These are phyloP conservation scores for Poa pratensis DNA, from an alignment of 176 grass and related monocot species.

Conservation along the genomic window DNA sequence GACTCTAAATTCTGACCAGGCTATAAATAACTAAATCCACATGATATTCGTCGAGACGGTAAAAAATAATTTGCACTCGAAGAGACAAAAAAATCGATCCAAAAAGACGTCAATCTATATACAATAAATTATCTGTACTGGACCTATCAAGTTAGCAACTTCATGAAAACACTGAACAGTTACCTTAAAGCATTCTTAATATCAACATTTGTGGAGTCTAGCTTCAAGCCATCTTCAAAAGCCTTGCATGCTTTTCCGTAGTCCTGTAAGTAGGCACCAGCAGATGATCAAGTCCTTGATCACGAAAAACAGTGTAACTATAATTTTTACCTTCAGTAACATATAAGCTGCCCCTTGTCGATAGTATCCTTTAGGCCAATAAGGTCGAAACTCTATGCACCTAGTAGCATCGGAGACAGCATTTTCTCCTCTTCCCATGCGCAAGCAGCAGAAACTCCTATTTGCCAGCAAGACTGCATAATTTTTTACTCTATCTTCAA, in stretches of 20 bases:
- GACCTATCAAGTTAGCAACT: not conserved
- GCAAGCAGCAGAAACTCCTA: not conserved
- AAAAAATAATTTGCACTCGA: no score
- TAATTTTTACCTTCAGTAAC: not conserved
- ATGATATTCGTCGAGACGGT: no score
- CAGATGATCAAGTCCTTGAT: not conserved
- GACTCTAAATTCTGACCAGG: no score
- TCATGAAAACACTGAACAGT: not conserved
- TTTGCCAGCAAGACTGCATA: not conserved
- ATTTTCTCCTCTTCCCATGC: not conserved
- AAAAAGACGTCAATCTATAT: not conserved
- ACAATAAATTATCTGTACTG: not conserved
- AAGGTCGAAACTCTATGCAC: not conserved
- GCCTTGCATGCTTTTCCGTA: slow-evolving; percentile 8
- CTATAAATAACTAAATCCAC: no score
- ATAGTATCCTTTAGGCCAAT: slow-evolving; percentile 6
- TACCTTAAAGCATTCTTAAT: slow-evolving; percentile 13
- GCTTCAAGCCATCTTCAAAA: slow-evolving; percentile 29
- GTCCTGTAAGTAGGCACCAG: not conserved
- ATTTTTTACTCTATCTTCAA: not conserved
- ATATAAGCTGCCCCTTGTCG: slow-evolving; percentile 21
- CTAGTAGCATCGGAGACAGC: not conserved
- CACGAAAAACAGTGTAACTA: not conserved
- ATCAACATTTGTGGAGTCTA: slow-evolving; percentile 3
- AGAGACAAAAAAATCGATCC: no score